Evolutionary conservation across 208 protist genomes (phyloP).

Genomic region (Phytomonas francai): DNA sequence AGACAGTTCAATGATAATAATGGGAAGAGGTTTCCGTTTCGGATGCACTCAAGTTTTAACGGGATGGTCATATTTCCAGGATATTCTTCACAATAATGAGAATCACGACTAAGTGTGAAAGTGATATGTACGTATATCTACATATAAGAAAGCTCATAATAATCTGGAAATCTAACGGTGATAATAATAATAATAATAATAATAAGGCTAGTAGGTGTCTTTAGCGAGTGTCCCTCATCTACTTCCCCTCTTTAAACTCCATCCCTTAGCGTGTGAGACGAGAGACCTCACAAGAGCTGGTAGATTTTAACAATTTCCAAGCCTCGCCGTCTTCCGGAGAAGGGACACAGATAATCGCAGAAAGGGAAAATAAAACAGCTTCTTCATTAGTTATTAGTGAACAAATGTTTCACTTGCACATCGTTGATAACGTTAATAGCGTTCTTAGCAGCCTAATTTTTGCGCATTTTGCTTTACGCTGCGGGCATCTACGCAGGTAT

Average conservation of each 20-base stretch:
- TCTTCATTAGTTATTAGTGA: background rate
- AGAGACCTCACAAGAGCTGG: background rate
- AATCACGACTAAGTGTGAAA: background rate
- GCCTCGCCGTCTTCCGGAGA: background rate
- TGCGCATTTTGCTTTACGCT: constrained; percentile 66
- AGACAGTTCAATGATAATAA: background rate
- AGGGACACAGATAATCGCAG: too few relatives aligned
- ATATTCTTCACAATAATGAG: background rate
- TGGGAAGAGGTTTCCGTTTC: background rate
- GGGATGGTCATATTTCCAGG: background rate
- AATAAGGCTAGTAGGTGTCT: background rate
- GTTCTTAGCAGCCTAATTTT: constrained; percentile 22
- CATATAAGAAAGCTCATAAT: background rate
- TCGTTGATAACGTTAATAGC: constrained; percentile 49
- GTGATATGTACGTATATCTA: background rate
- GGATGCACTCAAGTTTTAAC: background rate
- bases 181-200: too few relatives aligned
- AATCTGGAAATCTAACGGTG: background rate
- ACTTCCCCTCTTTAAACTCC: background rate
- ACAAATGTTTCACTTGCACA: constrained; percentile 51
- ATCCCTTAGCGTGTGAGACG: background rate
- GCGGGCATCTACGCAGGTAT: constrained; percentile 38
- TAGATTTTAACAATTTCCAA: background rate
- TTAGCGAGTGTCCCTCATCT: background rate
- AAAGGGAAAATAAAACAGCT: background rate